Conservation (phyloP, 208 protist species). For the Acanthamoeba castellanii region DNA sequence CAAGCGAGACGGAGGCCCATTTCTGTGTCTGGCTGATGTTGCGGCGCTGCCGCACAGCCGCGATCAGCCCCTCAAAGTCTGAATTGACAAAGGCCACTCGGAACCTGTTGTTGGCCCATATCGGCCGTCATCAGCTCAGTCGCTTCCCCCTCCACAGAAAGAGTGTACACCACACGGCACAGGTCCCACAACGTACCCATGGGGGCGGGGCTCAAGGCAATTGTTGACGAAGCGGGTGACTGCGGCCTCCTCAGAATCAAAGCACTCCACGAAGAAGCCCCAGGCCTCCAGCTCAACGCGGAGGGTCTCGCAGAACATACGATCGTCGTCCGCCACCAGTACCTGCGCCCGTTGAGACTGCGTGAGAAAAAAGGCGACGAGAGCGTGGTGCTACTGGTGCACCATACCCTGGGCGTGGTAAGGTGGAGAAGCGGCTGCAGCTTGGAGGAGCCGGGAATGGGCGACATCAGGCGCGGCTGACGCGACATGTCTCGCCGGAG, state of each 20-base stretch:
- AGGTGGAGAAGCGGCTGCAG: constrained; percentile 22
- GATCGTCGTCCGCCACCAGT: constrained; percentile 10
- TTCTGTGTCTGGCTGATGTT: constrained; percentile 50
- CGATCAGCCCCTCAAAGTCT: constrained; percentile 32
- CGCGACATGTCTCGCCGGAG: constrained; percentile 16
- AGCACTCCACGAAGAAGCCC: constrained; percentile 50
- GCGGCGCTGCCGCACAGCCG: constrained; percentile 7
- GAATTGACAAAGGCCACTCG: constrained; percentile 51
- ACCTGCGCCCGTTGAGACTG: not conserved
- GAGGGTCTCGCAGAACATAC: constrained; percentile 54
- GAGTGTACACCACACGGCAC: no score
- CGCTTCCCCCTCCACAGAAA: no score
- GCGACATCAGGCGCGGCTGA: not conserved
- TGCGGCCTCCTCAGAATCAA: constrained; percentile 17
- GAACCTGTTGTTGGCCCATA: not conserved
- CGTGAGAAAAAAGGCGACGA: not conserved
- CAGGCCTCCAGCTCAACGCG: constrained; percentile 59
- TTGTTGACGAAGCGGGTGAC: constrained; percentile 1
- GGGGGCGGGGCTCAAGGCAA: not conserved
- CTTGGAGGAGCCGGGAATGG: constrained; percentile 16
- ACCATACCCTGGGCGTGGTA: not conserved
- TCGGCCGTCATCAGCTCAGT: no score
- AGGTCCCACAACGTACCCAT: not conserved
- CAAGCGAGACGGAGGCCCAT: constrained; percentile 29
- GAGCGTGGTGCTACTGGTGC: not conserved